phyloP scores from a whole-genome alignment of 352 stramenopile genomes.

The Thalassiosira delicatula region DNA sequence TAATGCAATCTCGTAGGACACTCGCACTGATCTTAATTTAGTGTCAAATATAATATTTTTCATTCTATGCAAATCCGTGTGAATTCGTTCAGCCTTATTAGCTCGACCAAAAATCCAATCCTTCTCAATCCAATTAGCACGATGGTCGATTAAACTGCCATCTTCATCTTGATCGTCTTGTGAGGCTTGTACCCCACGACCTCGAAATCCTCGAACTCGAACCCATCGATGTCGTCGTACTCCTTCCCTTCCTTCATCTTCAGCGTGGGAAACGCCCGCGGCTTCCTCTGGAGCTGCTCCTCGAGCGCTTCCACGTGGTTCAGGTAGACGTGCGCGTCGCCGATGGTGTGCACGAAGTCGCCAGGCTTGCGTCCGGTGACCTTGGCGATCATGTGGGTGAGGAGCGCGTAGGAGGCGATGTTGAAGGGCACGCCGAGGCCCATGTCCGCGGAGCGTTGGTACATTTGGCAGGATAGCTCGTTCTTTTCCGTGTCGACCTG shows the following conservation, averaged over 20 bases:
- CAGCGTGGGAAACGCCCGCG: slow-evolving; percentile 94
- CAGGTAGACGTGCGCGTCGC: slow-evolving; percentile 98
- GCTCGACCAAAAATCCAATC: too few species aligned
- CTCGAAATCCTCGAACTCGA: slow-evolving; percentile 95
- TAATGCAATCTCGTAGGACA: too few species aligned
- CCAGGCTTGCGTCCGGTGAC: slow-evolving; percentile 91
- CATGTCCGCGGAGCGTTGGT: slow-evolving; percentile 99
- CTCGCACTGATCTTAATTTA: too few species aligned
- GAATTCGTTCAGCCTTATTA: too few species aligned
- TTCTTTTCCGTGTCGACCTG: slow-evolving; percentile 84
- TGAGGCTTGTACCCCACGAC: slow-evolving; percentile 95
- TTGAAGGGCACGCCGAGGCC: slow-evolving; percentile 99
- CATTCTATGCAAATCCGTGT: neutral
- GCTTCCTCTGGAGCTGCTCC: slow-evolving; percentile 92
- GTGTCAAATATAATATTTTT: neutral
- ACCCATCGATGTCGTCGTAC: slow-evolving; percentile 92
- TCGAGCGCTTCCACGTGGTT: slow-evolving; percentile 98
- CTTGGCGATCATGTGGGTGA: slow-evolving; percentile 96
- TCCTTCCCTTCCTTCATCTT: slow-evolving; percentile 89
- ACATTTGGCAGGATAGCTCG: slow-evolving; percentile 95
- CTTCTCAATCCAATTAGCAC: too few species aligned
- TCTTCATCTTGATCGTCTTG: slow-evolving; percentile 98
- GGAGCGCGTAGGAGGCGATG: slow-evolving; percentile 98
- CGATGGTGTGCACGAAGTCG: slow-evolving; percentile 98
- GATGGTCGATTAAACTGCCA: slow-evolving; percentile 94